These are phyloP conservation scores for Cutaneotrichosporon dermatis DNA, from an alignment of 1,284 basidiomycete species.

Conservation along the genomic window DNA sequence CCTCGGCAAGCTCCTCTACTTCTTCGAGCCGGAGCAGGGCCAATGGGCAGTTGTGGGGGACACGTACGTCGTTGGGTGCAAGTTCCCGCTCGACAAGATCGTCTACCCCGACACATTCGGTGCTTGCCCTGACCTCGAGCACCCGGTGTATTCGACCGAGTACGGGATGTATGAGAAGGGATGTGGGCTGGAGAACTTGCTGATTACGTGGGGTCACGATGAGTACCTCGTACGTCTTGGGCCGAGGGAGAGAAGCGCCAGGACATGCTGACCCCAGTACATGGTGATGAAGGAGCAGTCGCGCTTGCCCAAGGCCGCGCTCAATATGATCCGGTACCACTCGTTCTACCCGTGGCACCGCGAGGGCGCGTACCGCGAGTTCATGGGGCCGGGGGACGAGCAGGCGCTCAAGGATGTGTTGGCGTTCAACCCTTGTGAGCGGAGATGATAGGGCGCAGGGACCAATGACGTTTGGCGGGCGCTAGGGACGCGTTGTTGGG, in stretches of 20 bases:
- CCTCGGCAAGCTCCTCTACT: slow-evolving; percentile 72
- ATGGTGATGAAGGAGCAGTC: slow-evolving; percentile 29
- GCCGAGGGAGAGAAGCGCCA: neutral
- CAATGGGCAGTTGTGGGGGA: slow-evolving; percentile 89
- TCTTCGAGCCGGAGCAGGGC: slow-evolving; percentile 62
- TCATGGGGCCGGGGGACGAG: slow-evolving; percentile 57
- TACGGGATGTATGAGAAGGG: slow-evolving; percentile 72
- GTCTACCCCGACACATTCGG: slow-evolving; percentile 74
- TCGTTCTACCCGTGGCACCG: slow-evolving; percentile 95
- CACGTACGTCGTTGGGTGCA: slow-evolving; percentile 77
- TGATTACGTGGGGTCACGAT: slow-evolving; percentile 85
- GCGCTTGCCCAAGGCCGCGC: slow-evolving; percentile 67
- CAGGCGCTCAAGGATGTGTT: slow-evolving; percentile 36
- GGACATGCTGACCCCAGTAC: slow-evolving; percentile 9
- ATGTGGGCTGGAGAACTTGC: slow-evolving; percentile 83
- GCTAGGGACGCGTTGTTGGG: no score
- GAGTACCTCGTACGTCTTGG: slow-evolving; percentile 48
- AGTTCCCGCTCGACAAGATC: slow-evolving; percentile 61
- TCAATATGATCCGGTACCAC: slow-evolving; percentile 91
- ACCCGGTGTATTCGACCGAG: slow-evolving; percentile 67
- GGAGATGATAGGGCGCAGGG: no score
- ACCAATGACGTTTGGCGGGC: no score
- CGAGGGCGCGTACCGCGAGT: slow-evolving; percentile 72
- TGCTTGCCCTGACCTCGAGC: slow-evolving; percentile 65
- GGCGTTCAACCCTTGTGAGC: slow-evolving; percentile 39